Evolutionary conservation across 1,284 basidiomycete genomes (phyloP).

Genomic region (Ganoderma leucocontextum): DNA sequence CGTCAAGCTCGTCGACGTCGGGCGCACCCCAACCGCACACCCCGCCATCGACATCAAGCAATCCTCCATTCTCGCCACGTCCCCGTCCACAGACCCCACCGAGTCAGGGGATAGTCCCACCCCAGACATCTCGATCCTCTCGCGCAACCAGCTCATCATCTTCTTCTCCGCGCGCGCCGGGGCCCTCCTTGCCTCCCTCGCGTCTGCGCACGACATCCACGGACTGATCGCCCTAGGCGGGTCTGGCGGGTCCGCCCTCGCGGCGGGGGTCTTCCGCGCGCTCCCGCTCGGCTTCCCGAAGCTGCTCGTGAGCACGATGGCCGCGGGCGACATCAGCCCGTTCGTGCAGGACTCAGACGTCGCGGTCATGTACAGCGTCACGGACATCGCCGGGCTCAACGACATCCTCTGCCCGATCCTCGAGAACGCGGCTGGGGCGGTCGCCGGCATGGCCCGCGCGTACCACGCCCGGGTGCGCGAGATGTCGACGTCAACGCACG

Average conservation of each 20-base stretch:
- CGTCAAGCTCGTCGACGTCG: conserved; percentile 36
- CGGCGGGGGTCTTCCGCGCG: conserved; percentile 32
- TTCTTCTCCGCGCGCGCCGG: conserved; percentile 28
- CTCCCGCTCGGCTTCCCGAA: conserved; percentile 38
- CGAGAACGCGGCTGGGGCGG: conserved; percentile 37
- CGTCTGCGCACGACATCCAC: conserved; percentile 22
- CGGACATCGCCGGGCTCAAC: conserved; percentile 39
- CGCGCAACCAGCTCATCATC: conserved; percentile 32
- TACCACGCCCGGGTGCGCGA: conserved; percentile 21
- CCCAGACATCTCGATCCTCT: conserved; percentile 28
- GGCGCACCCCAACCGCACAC: conserved; percentile 30
- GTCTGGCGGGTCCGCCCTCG: conserved; percentile 36
- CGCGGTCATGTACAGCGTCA: conserved; percentile 36
- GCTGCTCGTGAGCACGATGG: conserved; percentile 38
- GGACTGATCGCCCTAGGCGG: conserved; percentile 33
- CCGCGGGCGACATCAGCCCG: conserved; percentile 35
- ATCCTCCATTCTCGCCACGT: conserved; percentile 25
- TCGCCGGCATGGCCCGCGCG: conserved; percentile 36
- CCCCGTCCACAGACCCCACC: conserved; percentile 9
- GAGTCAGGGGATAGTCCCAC: no score
- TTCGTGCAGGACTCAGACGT: conserved; percentile 35
- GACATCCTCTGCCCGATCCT: conserved; percentile 37
- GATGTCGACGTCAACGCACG: background rate
- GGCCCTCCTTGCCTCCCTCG: conserved; percentile 25
- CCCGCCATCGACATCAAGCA: conserved; percentile 32